A percentile compares a stretch with the other conserved stretches of the same genome.
Conservation (phyloP, 2,329 filamentous ascomycete genomes). For the Lasiodiplodia sp. region DNA sequence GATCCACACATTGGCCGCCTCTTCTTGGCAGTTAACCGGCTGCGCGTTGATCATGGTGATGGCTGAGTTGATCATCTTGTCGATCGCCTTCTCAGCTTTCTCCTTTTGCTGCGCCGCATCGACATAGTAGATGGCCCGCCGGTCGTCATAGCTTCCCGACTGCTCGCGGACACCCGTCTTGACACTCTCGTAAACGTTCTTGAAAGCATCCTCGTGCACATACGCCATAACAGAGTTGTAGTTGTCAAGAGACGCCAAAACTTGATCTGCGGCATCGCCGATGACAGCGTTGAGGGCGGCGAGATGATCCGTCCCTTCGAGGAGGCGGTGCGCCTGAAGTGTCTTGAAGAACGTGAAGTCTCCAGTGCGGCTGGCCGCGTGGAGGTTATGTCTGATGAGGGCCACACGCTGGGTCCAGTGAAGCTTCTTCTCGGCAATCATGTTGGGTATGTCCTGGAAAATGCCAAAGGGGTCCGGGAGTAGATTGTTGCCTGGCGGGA, state of each 20-base stretch:
- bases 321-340: conserved; percentile 52
- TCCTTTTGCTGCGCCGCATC: conserved; percentile 54
- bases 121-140: conserved; percentile 50
- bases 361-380: conserved; percentile 51
- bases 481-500: not conserved
- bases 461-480: not conserved
- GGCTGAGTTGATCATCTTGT: conserved; percentile 55
- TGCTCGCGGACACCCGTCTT: conserved; percentile 41
- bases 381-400: conserved; percentile 54
- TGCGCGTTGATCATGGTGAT: conserved; percentile 54
- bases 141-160: conserved; percentile 27
- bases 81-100: conserved; percentile 55
- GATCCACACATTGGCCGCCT: conserved; percentile 54
- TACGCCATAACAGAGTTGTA: conserved; percentile 55
- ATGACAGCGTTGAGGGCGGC: conserved; percentile 50
- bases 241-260: conserved; percentile 55
- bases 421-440: conserved; percentile 40
- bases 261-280: conserved; percentile 52
- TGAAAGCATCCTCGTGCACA: conserved; percentile 56
- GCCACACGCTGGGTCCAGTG: conserved; percentile 57
- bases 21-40: conserved; percentile 46
- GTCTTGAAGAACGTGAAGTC: conserved; percentile 58
- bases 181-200: conserved; percentile 53
- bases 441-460: conserved; percentile 14
- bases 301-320: conserved; percentile 55